phyloP scores from a whole-genome alignment of 2,329 filamentous ascomycete species.

The Fusarium lateritium region DNA sequence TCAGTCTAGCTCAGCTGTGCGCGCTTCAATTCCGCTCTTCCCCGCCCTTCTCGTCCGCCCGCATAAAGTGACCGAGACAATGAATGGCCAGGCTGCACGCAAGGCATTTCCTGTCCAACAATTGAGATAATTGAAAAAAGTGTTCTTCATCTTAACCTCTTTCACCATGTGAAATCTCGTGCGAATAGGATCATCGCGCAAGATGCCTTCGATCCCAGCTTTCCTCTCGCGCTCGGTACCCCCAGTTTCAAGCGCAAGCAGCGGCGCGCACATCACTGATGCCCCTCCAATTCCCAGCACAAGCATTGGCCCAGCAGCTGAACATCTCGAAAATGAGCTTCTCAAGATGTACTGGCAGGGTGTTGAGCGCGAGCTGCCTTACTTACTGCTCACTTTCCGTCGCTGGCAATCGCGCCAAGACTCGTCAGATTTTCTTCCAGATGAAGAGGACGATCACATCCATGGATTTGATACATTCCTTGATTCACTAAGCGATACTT shows the following conservation, averaged over 20 bases:
- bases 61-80: slow-evolving; percentile 4
- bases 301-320: slow-evolving; percentile 8
- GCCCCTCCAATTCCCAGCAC: slow-evolving; percentile 16
- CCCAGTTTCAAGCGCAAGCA: neutral
- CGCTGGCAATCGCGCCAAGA: slow-evolving; percentile 49
- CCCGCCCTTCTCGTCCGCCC: slow-evolving; percentile 9
- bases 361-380: slow-evolving; percentile 53
- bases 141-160: neutral
- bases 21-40: slow-evolving; percentile 20
- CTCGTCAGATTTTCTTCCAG: slow-evolving; percentile 34
- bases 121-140: neutral
- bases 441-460: slow-evolving; percentile 51
- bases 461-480: slow-evolving; percentile 59
- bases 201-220: slow-evolving; percentile 7
- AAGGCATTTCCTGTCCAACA: neutral
- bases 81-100: neutral
- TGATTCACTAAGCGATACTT: slow-evolving; percentile 54
- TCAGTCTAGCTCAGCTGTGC: neutral
- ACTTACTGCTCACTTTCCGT: slow-evolving; percentile 54
- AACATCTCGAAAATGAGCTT: slow-evolving; percentile 24
- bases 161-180: neutral
- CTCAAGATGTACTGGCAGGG: slow-evolving; percentile 56
- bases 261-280: slow-evolving; percentile 9
- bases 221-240: slow-evolving; percentile 4
- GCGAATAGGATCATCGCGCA: neutral